These are phyloP conservation scores for Climacium dendroides DNA, from an alignment of 225 moss, liverwort and hornwort species.

Conservation along the genomic window DNA sequence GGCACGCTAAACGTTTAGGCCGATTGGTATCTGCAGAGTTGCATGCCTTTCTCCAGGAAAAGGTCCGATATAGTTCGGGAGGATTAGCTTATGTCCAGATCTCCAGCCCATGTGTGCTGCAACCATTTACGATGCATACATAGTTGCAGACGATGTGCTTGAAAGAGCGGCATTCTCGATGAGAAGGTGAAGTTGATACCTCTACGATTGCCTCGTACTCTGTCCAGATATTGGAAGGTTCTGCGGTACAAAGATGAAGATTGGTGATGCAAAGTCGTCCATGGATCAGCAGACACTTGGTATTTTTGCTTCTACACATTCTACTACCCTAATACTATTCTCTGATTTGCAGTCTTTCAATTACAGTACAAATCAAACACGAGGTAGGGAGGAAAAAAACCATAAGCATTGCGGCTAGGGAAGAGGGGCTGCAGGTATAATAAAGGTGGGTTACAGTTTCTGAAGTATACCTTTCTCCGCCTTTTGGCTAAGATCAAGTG, in stretches of 20 bases:
- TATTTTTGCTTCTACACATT: background rate
- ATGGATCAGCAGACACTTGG: background rate
- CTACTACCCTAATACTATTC: too few species aligned
- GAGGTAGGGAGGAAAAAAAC: background rate
- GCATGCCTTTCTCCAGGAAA: background rate
- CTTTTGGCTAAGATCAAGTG: constrained; percentile 73
- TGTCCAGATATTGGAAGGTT: background rate
- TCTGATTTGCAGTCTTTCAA: background rate
- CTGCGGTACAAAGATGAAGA: background rate
- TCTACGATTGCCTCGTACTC: background rate
- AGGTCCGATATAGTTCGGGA: too few species aligned
- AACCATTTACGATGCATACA: background rate
- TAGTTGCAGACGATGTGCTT: background rate
- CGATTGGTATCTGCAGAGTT: background rate
- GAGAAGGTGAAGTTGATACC: background rate
- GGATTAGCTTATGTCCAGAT: background rate
- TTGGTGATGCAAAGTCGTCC: background rate
- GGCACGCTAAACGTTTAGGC: background rate
- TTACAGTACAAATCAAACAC: too few species aligned
- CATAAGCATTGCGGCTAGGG: background rate
- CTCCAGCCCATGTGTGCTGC: background rate
- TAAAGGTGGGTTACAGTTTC: accelerated
- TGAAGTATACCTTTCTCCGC: background rate
- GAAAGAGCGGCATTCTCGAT: background rate
- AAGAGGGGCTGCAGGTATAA: background rate